Evolutionary conservation across 2,329 filamentous ascomycete species (phyloP).

Genomic region (Fusarium fujikuroi): DNA sequence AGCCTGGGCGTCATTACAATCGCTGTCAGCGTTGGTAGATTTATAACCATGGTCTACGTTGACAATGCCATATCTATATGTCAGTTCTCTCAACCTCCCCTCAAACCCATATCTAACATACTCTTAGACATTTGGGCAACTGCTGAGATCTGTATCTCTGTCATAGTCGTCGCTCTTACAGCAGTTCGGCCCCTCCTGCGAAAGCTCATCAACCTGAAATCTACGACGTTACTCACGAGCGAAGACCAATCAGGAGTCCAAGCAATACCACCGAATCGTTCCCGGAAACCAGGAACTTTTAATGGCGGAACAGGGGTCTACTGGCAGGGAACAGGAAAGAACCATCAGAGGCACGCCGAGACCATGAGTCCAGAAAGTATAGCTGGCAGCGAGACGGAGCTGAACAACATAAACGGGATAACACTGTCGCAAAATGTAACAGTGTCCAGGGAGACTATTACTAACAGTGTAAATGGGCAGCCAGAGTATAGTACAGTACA

Average conservation of each 20-base stretch:
- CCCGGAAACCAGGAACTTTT: rapidly evolving
- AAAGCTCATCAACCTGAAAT: not conserved
- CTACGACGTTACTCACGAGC: not conserved
- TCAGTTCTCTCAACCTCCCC: rapidly evolving
- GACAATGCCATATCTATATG: constrained; percentile 9
- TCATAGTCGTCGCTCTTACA: constrained; percentile 3
- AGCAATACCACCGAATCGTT: not conserved
- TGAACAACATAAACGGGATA: not conserved
- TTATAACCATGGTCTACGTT: constrained; percentile 3
- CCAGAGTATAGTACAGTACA: too few species aligned
- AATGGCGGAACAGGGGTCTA: not conserved
- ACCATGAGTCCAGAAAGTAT: rapidly evolving
- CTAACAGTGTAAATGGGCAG: too few species aligned
- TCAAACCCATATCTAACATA: rapidly evolving
- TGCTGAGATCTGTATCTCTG: constrained; percentile 9
- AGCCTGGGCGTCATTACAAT: not conserved
- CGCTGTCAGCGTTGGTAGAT: constrained; percentile 5
- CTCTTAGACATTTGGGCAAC: constrained; percentile 4
- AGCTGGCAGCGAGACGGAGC: not conserved
- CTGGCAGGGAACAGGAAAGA: not conserved
- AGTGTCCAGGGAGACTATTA: too few species aligned
- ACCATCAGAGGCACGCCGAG: not conserved
- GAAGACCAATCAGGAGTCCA: not conserved
- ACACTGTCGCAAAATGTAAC: too few species aligned
- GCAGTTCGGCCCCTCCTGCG: not conserved